Evolutionary conservation across 805 yeast species (phyloP).

Genomic region (Cephaloascus albidus): DNA sequence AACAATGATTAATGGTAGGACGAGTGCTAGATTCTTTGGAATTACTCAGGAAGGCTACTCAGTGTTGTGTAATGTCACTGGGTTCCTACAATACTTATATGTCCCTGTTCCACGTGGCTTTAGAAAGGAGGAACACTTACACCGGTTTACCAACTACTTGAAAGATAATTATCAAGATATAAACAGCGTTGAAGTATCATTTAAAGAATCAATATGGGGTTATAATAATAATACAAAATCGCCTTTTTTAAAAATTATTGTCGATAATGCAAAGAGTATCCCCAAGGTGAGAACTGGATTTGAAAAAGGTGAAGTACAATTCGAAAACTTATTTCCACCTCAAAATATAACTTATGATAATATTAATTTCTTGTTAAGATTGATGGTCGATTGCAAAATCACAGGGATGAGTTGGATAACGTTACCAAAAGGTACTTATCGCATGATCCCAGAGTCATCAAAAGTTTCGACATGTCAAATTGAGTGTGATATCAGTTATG

Average conservation of each 20-base stretch:
- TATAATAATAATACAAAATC: conserved; percentile 68
- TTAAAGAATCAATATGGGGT: conserved; percentile 92
- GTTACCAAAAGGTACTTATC: conserved; percentile 67
- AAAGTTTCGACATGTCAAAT: conserved; percentile 75
- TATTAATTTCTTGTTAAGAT: conserved; percentile 72
- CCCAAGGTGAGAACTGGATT: conserved; percentile 68
- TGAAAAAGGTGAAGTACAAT: conserved; percentile 71
- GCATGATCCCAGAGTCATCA: conserved; percentile 24
- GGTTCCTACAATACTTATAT: conserved; percentile 83
- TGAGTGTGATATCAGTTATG: conserved; percentile 65
- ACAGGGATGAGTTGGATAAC: conserved; percentile 98
- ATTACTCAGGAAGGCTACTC: conserved; percentile 85
- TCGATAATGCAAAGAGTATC: conserved; percentile 56
- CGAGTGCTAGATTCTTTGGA: conserved; percentile 82
- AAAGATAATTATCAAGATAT: conserved; percentile 46
- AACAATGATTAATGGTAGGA: conserved; percentile 43
- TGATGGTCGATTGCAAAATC: conserved; percentile 88
- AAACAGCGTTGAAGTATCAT: conserved; percentile 50
- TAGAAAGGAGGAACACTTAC: conserved; percentile 41
- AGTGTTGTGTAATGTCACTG: conserved; percentile 81
- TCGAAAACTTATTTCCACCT: conserved; percentile 52
- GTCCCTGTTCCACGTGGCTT: conserved; percentile 87
- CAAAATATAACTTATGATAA: conserved; percentile 78
- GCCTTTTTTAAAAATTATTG: conserved; percentile 71
- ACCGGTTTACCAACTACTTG: conserved; percentile 34